A percentile compares a stretch with the other conserved stretches of the same genome.
Conservation (phyloP, 805 yeast species). For the Monosporozyma unispora region DNA sequence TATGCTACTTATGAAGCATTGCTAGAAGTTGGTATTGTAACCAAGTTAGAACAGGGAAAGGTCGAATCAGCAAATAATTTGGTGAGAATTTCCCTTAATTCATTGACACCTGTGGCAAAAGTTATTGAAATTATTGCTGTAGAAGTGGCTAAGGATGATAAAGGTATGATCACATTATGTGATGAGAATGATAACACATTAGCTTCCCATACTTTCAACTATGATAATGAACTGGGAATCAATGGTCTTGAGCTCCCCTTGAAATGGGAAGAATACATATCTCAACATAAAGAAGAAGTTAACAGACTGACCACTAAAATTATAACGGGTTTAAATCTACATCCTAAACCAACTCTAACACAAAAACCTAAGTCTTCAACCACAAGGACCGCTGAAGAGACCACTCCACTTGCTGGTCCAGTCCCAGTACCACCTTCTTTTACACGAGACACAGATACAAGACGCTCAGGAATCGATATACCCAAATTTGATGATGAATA, state of each 20-base stretch:
- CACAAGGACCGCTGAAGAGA: not conserved
- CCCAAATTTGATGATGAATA: slow-evolving; percentile 31
- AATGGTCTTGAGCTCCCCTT: not conserved
- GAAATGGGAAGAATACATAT: not conserved
- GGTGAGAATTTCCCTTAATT: not conserved
- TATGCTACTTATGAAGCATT: not conserved
- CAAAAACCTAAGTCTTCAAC: not conserved
- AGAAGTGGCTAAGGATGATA: not conserved
- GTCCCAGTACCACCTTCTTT: not conserved
- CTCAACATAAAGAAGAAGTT: not conserved
- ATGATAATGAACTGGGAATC: not conserved
- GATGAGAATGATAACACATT: not conserved
- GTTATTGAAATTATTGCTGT: not conserved
- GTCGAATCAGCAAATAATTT: not conserved
- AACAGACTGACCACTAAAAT: not conserved
- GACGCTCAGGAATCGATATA: slow-evolving; percentile 11
- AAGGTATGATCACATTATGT: slow-evolving; percentile 2
- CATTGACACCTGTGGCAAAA: not conserved
- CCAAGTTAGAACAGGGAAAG: not conserved
- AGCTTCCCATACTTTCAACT: not conserved
- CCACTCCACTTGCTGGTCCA: not conserved
- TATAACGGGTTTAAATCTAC: not conserved
- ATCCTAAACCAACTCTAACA: not conserved
- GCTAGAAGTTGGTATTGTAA: not conserved
- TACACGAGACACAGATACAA: not conserved